These are phyloP conservation scores for Phytophthora lateralis DNA, from an alignment of 352 stramenopile species.

Conservation along the genomic window DNA sequence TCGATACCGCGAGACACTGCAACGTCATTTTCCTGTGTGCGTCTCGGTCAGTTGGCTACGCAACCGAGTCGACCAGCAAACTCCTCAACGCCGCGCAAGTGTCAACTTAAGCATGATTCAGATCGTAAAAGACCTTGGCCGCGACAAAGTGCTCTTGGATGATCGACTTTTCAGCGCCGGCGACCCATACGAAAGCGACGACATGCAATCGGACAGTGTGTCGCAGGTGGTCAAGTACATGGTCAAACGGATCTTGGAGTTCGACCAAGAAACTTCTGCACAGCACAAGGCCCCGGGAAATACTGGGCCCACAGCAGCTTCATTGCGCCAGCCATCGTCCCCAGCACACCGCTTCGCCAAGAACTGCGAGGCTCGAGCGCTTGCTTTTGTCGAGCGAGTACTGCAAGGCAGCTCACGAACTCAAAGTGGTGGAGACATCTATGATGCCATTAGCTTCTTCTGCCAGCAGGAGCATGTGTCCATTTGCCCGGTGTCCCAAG, in stretches of 20 bases:
- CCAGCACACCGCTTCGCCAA: constrained; percentile 43
- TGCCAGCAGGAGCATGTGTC: constrained; percentile 62
- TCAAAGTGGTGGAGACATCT: constrained; percentile 82
- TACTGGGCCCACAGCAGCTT: constrained; percentile 1
- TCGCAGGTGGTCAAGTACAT: constrained; percentile 69
- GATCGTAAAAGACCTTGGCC: constrained; percentile 79
- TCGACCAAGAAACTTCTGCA: constrained; percentile 26
- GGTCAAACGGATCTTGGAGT: constrained; percentile 52
- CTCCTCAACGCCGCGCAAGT: constrained; percentile 54
- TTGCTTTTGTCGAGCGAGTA: constrained; percentile 76
- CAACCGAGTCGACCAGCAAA: constrained; percentile 60
- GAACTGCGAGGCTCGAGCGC: constrained; percentile 52
- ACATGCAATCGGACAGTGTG: constrained; percentile 41
- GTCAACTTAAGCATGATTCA: constrained; percentile 77
- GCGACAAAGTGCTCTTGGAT: constrained; percentile 69
- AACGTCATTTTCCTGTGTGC: constrained; percentile 49
- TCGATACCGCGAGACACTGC: constrained; percentile 52
- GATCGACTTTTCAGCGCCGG: constrained; percentile 45
- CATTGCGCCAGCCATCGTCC: constrained; percentile 28
- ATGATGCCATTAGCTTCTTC: constrained; percentile 80
- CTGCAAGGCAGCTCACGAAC: constrained; percentile 71
- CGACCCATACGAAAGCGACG: constrained; percentile 19
- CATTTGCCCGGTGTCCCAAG: constrained; percentile 73
- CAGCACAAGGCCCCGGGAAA: constrained; percentile 3
- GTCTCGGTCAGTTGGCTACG: constrained; percentile 68